A percentile compares a stretch with the other conserved stretches of the same genome.
Evolutionary conservation across 305 asterid genomes (phyloP).

Genomic region (Fraxinus angustifolia): DNA sequence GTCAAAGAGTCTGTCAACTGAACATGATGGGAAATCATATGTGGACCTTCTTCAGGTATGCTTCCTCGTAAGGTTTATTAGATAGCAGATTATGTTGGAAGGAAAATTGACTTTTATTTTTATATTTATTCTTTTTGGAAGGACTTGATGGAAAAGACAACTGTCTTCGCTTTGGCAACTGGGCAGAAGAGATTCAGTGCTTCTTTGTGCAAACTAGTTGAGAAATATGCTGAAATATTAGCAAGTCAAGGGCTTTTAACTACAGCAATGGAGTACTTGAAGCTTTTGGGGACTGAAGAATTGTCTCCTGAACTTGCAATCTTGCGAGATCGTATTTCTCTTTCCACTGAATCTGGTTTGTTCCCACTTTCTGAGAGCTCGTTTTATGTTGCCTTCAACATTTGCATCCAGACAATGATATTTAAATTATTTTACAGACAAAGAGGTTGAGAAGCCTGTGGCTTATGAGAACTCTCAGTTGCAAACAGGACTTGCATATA

Average conservation of each 20-base stretch:
- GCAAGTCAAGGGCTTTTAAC: slow-evolving; percentile 96
- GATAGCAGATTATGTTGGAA: slow-evolving; percentile 20
- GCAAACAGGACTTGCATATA: slow-evolving; percentile 47
- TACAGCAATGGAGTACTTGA: slow-evolving; percentile 92
- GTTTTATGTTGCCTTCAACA: neutral
- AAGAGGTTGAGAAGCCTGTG: slow-evolving; percentile 44
- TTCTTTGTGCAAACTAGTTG: slow-evolving; percentile 80
- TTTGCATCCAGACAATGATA: neutral
- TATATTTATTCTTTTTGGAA: slow-evolving; percentile 26
- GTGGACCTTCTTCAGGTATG: slow-evolving; percentile 81
- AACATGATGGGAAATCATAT: slow-evolving; percentile 78
- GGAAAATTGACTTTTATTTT: slow-evolving; percentile 14
- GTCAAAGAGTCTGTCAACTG: slow-evolving; percentile 70
- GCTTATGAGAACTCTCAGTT: slow-evolving; percentile 46
- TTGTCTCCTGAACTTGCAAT: slow-evolving; percentile 86
- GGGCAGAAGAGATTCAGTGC: slow-evolving; percentile 92
- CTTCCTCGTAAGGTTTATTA: slow-evolving; percentile 11
- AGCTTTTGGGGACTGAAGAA: slow-evolving; percentile 87
- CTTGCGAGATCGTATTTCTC: slow-evolving; percentile 84
- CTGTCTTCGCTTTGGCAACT: slow-evolving; percentile 85
- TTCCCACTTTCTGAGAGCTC: neutral
- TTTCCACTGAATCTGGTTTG: slow-evolving; percentile 75
- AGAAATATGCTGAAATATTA: slow-evolving; percentile 94
- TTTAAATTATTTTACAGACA: slow-evolving; percentile 45
- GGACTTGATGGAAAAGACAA: slow-evolving; percentile 99